A percentile compares a stretch with the other conserved stretches of the same genome.
These are phyloP conservation scores for Rhodamnia rubescens DNA, from an alignment of 345 rosid species.

Conservation along the genomic window DNA sequence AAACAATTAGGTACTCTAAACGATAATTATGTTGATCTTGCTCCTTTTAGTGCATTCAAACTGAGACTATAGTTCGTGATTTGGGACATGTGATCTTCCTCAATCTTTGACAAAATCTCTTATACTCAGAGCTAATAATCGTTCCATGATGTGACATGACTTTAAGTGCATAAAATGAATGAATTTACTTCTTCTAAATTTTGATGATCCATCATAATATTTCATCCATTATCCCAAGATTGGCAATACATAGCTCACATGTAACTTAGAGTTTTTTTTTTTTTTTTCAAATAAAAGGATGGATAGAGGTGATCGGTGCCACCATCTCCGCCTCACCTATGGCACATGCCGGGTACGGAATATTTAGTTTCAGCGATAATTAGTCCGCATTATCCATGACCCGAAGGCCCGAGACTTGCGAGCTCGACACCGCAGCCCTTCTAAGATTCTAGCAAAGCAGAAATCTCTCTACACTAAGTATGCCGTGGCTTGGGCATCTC, in stretches of 20 bases:
- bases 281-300: no score
- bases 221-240: not conserved
- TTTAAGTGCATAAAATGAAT: not conserved
- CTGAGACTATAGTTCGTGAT: fast-evolving
- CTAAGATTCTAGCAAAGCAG: fast-evolving
- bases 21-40: no score
- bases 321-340: no score
- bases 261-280: not conserved
- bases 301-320: no score
- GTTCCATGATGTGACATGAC: not conserved
- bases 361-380: no score
- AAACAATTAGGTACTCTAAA: not conserved
- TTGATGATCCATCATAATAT: not conserved
- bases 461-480: not conserved
- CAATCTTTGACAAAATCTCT: not conserved
- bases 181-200: not conserved
- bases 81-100: not conserved
- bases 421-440: not conserved
- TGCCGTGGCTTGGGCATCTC: not conserved
- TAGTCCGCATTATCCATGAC: no score
- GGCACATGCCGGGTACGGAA: no score
- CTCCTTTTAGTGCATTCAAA: no score
- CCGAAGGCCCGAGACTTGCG: no score
- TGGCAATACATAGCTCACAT: not conserved
- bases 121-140: not conserved